Evolutionary conservation across 306 rosid species (phyloP).

Genomic region (Castanea mollissima): DNA sequence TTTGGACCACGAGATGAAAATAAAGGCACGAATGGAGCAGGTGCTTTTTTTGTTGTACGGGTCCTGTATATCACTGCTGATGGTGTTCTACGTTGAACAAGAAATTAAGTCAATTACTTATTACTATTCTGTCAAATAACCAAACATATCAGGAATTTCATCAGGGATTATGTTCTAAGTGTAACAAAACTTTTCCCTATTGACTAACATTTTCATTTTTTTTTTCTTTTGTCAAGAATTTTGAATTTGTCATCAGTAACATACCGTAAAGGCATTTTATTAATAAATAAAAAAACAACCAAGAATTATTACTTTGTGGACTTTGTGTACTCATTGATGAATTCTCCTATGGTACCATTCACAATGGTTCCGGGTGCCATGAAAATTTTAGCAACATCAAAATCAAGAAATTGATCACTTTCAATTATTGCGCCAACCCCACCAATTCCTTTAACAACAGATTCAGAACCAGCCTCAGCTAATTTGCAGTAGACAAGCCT

Average conservation of each 20-base stretch:
- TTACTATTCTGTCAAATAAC: not conserved
- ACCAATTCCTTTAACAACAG: constrained; percentile 60
- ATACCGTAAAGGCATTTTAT: too few species aligned
- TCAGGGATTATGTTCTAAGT: too few species aligned
- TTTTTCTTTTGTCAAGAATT: too few species aligned
- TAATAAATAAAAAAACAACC: too few species aligned
- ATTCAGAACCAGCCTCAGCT: constrained; percentile 50
- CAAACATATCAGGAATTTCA: not conserved
- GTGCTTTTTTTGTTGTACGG: constrained; percentile 22
- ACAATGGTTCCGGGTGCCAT: constrained; percentile 74
- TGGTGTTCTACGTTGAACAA: constrained; percentile 49
- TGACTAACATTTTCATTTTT: too few species aligned
- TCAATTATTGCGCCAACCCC: constrained; percentile 64
- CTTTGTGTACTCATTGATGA: constrained; percentile 44
- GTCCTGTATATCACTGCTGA: constrained; percentile 64
- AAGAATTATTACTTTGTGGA: constrained; percentile 50
- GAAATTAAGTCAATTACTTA: not conserved
- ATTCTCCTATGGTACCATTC: constrained; percentile 38
- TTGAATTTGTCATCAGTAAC: too few species aligned
- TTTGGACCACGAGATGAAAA: constrained; percentile 92
- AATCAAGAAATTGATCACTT: constrained; percentile 31
- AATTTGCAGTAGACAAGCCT: constrained; percentile 56
- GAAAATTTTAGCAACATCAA: constrained; percentile 60
- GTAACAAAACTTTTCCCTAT: too few species aligned
- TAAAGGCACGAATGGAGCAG: constrained; percentile 71